Evolutionary conservation across 306 rosid genomes (phyloP), one percentile per base, ranked within the genome.

Genomic region (Gillenia trifoliata): DNA sequence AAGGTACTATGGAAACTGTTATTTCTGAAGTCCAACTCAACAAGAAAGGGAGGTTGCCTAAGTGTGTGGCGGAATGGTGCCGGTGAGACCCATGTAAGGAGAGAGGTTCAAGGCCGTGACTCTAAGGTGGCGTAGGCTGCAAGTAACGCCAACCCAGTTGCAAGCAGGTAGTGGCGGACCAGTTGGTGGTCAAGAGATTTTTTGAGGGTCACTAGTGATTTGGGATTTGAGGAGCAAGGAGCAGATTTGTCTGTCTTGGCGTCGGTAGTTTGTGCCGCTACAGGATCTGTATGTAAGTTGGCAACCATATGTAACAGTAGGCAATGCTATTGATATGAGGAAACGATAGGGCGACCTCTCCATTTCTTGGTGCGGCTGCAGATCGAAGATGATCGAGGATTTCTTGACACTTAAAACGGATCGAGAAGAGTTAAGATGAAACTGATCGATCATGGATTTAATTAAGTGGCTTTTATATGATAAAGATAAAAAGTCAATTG

Each of bases 221-320:
- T 73, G 64, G 54, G 74, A 9, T 67, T 25, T 73, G 10, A 79
- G 83, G n/a, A 47, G 56, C 59, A 47, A 79, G 73, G 83, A 73
- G 78, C 83, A 55, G 70, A 50, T 8, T 73, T 70, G 15, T 79
- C 75, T 0, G 82, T 73, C 43, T 25, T 73, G 45, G 59, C 47
- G 70, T 60, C 67, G 62, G 55, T 38, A 38, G 9, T 11, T 57
- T 22, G n/a, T 22, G 70, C 20, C 5, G 31, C 31, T 38, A 38
- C 41, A 2, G n/a, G n/a, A n/a, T n/a, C n/a, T n/a, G n/a, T n/a
- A n/a, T n/a, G n/a, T n/a, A n/a, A n/a, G n/a, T n/a, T n/a, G n/a
- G n/a, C n/a, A n/a, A n/a, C n/a, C n/a, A n/a, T n/a, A n/a, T n/a
- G n/a, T n/a, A n/a, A n/a, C n/a, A n/a, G n/a, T n/a, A n/a, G n/a